Base-by-base conservation (phyloP, 2,329 filamentous ascomycete genomes). In the Botrytis pseudocinerea region DNA sequence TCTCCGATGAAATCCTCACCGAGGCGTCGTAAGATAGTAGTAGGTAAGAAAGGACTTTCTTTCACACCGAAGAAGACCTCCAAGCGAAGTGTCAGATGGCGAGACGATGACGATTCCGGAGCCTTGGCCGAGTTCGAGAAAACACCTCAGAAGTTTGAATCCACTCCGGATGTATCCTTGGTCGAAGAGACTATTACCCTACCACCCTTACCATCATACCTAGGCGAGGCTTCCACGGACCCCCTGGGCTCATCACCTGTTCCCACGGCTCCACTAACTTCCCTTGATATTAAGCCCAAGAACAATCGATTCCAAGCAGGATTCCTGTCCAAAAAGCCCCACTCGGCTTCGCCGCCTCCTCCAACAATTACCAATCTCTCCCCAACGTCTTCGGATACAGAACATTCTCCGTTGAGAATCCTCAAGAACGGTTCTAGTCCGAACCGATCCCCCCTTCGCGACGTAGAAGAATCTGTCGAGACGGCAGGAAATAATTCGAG, bases 81-180 rank as follows among this genome's bases (percentile, higher is more conserved):
- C 72, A 94, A 94, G 82, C 89, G 95, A 74, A 91, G 88, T 63
- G 95, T 99, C 9, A 89, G 95, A 76, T 99, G 96, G 96, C 91
- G 93, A 73, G 94, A 97, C 79, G 96, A 98, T 78, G 93, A 91
- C 2, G 92, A 97, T 79, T 90, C 95, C 69, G 95, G 94, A 38
- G 91, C 91, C 0, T 84, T 98, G 72, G 94, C 93, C 18, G 96
- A 98, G 80, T 98, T 95, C 80, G 93, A 95, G 80, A 93, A 94
- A 83, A 98, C 95, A 4, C 95, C 96, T 1, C 88, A 94, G 81
- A 92, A 91, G 80, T 82, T 87, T 14, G 85, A 88, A 25, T 85
- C 85, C 2, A 88, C 89, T 0, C 88, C 90, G 10, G 87, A 90
- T 64, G 75, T 75, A 38, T 88, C 87, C 25, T 86, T 87, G 42